Conservation (phyloP, 495 filamentous ascomycete genomes). For the Acidomyces sp. region DNA sequence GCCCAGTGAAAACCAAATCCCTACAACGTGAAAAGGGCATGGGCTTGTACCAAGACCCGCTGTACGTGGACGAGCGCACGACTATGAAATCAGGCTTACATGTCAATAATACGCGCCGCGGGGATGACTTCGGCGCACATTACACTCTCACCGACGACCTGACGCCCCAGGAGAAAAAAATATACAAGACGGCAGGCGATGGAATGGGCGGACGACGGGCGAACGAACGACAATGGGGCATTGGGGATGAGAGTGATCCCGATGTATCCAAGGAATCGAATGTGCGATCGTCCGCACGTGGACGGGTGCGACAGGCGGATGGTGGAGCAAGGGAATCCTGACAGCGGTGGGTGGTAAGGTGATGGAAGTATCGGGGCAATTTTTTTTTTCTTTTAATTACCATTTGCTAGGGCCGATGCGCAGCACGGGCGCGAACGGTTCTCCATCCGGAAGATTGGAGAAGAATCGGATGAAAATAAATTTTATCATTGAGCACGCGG, state of each 20-base stretch:
- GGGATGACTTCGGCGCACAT: slow-evolving; percentile 61
- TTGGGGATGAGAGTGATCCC: slow-evolving; percentile 36
- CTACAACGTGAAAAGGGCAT: slow-evolving; percentile 44
- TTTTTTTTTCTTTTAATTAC: too few species aligned
- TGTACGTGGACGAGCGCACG: slow-evolving; percentile 42
- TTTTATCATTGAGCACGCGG: too few species aligned
- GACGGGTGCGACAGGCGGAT: neutral
- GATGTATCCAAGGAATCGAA: slow-evolving; percentile 4
- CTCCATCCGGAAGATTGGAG: too few species aligned
- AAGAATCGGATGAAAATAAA: too few species aligned
- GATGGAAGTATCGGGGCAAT: too few species aligned
- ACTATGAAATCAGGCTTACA: slow-evolving; percentile 41
- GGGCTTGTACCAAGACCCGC: slow-evolving; percentile 64
- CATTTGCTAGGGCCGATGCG: too few species aligned
- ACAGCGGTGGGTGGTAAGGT: too few species aligned
- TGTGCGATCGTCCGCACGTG: neutral
- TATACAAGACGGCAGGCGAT: slow-evolving; percentile 43
- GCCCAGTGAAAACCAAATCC: slow-evolving; percentile 23
- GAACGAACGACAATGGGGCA: slow-evolving; percentile 44
- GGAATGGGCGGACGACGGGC: slow-evolving; percentile 64
- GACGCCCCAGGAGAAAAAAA: slow-evolving; percentile 21
- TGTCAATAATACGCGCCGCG: slow-evolving; percentile 50
- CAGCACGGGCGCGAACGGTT: too few species aligned
- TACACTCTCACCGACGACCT: slow-evolving; percentile 37
- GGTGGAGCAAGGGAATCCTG: too few species aligned